Base-by-base conservation (phyloP, 179 eudicot species). In the Amaranthus tricolor region DNA sequence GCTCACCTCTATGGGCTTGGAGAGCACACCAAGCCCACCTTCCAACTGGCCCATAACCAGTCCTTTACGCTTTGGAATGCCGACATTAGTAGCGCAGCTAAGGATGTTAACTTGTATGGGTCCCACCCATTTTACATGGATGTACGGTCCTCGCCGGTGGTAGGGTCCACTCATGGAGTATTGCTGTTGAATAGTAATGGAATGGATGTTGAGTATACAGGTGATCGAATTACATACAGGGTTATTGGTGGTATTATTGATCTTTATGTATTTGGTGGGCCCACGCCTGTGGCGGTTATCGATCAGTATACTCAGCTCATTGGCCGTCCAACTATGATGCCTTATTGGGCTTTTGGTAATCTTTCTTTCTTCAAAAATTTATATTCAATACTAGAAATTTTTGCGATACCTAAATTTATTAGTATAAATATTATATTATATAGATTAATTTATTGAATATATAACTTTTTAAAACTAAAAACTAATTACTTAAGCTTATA, bases 111-210 rank as follows among this genome's bases (percentile, higher is more conserved):
- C 62, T 78, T 93, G 2, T 91, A 93, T 21, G 98, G 97, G 40
- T 91, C 93, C 6, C 98, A 93, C 86, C 97, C 98, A 2, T 91
- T 93, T 71, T 91, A 93, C 58, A 75, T 93, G 78, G 96, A 91
- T 13, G 84, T 93, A 16, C 74, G 95, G 70, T 77, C 93, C 9
- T 79, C 87, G 0, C 82, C 82, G 7, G 79, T 62, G 15, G 72
- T 51, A 0, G 75, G 82, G 15, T 74, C 81, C 62, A 50, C 84
- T 68, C 91, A 90, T 76, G 91, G 91, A 3, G 91, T 88, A 6
- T 61, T 88, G 74, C 53, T 85, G 67, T 55, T 90, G 74, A 90
- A 82, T 19, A 90, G 91, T 62, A 90, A 90, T 76, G 94, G 94
- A 14, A 90, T 90, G 94, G 94, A 89, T 75, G 69, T 89, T 64